Percentiles rank a stretch among this genome's conserved stretches.
These are phyloP conservation scores for Trichoderma lentiforme DNA, from an alignment of 2,329 filamentous ascomycete species.

Conservation along the genomic window DNA sequence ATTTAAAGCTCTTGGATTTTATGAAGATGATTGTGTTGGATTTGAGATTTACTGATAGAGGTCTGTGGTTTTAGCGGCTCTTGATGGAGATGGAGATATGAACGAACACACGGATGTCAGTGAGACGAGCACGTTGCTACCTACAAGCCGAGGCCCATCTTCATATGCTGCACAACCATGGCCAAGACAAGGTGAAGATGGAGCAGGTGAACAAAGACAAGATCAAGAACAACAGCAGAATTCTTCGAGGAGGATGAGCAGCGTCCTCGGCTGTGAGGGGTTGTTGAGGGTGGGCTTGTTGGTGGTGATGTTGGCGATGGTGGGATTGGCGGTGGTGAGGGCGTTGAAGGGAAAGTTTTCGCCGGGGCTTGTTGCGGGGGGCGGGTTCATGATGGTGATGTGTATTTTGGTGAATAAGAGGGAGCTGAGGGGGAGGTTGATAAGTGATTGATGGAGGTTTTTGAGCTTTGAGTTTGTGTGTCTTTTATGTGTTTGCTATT, in stretches of 20 bases:
- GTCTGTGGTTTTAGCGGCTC: neutral
- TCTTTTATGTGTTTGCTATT: neutral
- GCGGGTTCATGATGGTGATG: conserved; percentile 1
- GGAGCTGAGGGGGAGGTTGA: neutral
- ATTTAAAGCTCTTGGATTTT: neutral
- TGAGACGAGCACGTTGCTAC: neutral
- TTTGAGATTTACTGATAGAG: neutral
- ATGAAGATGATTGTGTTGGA: neutral
- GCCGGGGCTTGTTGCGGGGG: neutral
- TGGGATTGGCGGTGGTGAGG: neutral
- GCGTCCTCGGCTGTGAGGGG: neutral
- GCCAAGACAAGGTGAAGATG: neutral
- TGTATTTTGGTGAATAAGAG: neutral
- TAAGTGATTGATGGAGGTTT: neutral
- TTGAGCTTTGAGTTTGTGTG: neutral
- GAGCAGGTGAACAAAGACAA: neutral
- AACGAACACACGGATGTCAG: neutral
- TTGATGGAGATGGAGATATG: neutral
- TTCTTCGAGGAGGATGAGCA: neutral
- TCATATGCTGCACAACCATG: neutral
- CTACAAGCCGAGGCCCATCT: neutral
- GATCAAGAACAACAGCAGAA: neutral
- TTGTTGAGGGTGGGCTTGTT: neutral
- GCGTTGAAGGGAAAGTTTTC: neutral
- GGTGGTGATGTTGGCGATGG: neutral